Conservation (phyloP, 2,329 filamentous ascomycete species). For the Dactylellina haptotyla region DNA sequence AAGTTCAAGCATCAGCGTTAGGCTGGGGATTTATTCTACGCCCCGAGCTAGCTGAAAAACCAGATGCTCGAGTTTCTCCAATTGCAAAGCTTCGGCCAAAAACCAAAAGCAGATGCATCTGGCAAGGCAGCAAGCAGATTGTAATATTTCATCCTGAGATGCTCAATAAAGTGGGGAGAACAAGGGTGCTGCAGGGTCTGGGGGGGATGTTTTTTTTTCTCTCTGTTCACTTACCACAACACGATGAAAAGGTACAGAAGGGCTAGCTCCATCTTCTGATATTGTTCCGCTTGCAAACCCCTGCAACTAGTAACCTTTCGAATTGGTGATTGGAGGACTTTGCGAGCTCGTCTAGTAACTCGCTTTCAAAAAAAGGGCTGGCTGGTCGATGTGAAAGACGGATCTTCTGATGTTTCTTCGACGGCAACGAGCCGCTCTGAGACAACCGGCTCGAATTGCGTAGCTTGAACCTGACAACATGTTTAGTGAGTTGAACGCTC, state of each 20-base stretch:
- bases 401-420: slow-evolving; percentile 15
- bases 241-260: slow-evolving; percentile 48
- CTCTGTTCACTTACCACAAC: slow-evolving; percentile 46
- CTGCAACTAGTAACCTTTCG: slow-evolving; percentile 31
- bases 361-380: not conserved
- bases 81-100: slow-evolving; percentile 5
- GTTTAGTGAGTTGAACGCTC: not conserved
- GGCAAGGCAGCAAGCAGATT: slow-evolving; percentile 32
- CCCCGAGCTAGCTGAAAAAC: slow-evolving; percentile 17
- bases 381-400: slow-evolving; percentile 9
- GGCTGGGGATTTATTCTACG: slow-evolving; percentile 29
- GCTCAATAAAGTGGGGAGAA: slow-evolving; percentile 32
- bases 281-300: slow-evolving; percentile 39
- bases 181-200: slow-evolving; percentile 12
- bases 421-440: slow-evolving; percentile 52
- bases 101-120: not conserved
- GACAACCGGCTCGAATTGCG: slow-evolving; percentile 39
- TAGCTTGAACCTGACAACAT: not conserved
- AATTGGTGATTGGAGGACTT: slow-evolving; percentile 35
- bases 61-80: not conserved
- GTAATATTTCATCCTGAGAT: slow-evolving; percentile 34
- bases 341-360: slow-evolving; percentile 15
- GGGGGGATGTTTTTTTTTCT: no score
- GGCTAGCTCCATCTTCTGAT: slow-evolving; percentile 27
- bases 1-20: slow-evolving; percentile 23